Conservation (phyloP, 805 yeast genomes). For the Myxozyma udenii region DNA sequence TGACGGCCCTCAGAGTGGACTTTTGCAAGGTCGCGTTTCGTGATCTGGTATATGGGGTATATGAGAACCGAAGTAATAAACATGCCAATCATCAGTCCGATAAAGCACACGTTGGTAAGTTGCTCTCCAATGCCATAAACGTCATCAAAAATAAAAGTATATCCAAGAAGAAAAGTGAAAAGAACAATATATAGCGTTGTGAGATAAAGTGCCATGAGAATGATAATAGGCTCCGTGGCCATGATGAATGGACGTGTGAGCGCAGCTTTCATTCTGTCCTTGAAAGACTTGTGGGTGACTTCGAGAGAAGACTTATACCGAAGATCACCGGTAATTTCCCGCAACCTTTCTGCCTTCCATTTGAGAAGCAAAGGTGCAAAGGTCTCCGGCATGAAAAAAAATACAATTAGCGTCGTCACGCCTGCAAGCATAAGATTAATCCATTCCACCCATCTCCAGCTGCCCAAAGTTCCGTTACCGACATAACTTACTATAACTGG, state of each 20-base stretch:
- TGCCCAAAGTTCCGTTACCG: conserved; percentile 53
- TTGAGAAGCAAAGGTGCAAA: conserved; percentile 78
- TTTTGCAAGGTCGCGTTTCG: conserved; percentile 7
- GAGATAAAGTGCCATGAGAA: conserved; percentile 52
- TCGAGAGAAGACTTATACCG: conserved; percentile 46
- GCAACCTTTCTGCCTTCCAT: conserved; percentile 59
- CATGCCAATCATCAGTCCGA: conserved; percentile 22
- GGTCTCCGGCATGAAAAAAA: conserved; percentile 71
- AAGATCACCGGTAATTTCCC: conserved; percentile 45
- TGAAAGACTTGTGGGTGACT: conserved; percentile 38
- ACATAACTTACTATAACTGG: conserved; percentile 65
- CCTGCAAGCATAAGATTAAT: conserved; percentile 59
- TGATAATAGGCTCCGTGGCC: conserved; percentile 56
- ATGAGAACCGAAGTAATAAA: conserved; percentile 11
- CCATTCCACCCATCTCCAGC: conserved; percentile 79
- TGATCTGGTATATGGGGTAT: conserved; percentile 15
- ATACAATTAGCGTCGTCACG: conserved; percentile 39
- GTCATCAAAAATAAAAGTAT: conserved; percentile 52
- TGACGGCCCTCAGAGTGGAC: conserved; percentile 15
- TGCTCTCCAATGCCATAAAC: conserved; percentile 45
- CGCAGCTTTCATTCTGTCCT: conserved; percentile 46
- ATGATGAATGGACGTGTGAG: conserved; percentile 53
- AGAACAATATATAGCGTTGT: conserved; percentile 56
- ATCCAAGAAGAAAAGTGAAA: conserved; percentile 58
- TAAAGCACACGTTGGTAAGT: conserved; percentile 14